Evolutionary conservation across 148 eudicot genomes (phyloP), one percentile per base, ranked within the genome.

Genomic region (Polygonum aviculare): DNA sequence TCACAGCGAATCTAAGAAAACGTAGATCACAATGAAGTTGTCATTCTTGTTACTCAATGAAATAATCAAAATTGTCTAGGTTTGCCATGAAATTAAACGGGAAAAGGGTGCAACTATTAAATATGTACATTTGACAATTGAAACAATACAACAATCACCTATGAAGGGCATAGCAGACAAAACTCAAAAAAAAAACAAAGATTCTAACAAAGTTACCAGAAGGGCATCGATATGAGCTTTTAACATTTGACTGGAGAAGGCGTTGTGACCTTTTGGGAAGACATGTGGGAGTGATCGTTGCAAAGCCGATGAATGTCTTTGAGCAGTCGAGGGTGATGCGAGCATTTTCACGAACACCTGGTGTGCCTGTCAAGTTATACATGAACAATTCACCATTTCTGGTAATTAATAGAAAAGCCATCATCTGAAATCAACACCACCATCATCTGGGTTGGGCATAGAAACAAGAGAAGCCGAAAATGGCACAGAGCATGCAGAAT

Each of bases 301-400:
- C 69, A 63, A 2, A 6, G 16, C 12, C 39, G 16, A 18, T 33
- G 0, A 18, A 67, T 6, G 21, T 3, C 16, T 67, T 67, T 11
- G 44, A 15, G 36, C 45, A 36, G 2, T 36, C 19, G 15, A 12
- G 38, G 2, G 18, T 35, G 41, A 36, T 15, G 10, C 14, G 19
- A 12, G 21, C 41, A 67, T 67, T 67, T 67, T 67, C 15, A 15
- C 72, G 45, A 67, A 67, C 72, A 67, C 72, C 72, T 36, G 72
- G 44, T 14, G 72, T 15, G 72, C 7, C 36, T 67, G 39, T 8
- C 39, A 63, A 4, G 19, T 63, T 63, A 60, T 60, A 38, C 44
- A 67, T 67, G 36, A 67, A 67, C 39, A 62, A 62, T 11, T 62
- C 0, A 38, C 31, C 36, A 62, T 9, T 22, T 21, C 59, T 54